Base-by-base conservation (phyloP, 768 basidiomycete species). In the Xerocomus brunneocitrinus region DNA sequence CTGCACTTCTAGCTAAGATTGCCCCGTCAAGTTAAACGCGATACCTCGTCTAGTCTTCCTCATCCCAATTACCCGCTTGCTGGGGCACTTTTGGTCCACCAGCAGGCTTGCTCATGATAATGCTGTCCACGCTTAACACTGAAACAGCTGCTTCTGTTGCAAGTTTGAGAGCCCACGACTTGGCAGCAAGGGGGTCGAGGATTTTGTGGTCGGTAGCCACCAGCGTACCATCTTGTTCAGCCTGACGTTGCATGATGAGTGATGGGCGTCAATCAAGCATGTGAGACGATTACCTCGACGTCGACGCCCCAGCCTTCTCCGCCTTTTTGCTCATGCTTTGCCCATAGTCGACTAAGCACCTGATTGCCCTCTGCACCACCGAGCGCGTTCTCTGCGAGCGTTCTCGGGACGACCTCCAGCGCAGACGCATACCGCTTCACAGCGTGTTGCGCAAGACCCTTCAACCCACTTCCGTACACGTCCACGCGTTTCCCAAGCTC, bases 101-200 rank as follows among this genome's bases (percentile, higher is more conserved):
- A 0, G 90, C 89, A n/a, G 89, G 88, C 66, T 91, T 92, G 74
- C 89, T 91, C 83, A 95, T 93, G 74, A 98, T 97, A 68, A 98
- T 98, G 65, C 90, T 92, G 72, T 99, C 97, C 7, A 99, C 97
- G 57, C 87, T 89, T 50, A 99, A 81, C 30, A 97, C 90, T 0
- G 91, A 86, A 38, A 89, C 79, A 1, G 94, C 93, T 16, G 93
- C 91, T 66, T 97, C 93, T 0, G 92, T 92, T 14, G 87, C 94
- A n/a, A 94, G 80, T 53, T 81, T 78, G 61, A 97, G 82, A 1
- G 91, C 92, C 92, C 93, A 95, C 5, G 84, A 75, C 69, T 95
- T 95, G 16, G 91, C 89, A 8, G 84, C 89, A 7, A 95, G 76
- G n/a, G 93, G 85, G 67, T 97, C 93, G 40, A 84, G 82, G 54